Conservation (phyloP, 108 stramenopile genomes). For the Nannochloropsis oceanica region DNA sequence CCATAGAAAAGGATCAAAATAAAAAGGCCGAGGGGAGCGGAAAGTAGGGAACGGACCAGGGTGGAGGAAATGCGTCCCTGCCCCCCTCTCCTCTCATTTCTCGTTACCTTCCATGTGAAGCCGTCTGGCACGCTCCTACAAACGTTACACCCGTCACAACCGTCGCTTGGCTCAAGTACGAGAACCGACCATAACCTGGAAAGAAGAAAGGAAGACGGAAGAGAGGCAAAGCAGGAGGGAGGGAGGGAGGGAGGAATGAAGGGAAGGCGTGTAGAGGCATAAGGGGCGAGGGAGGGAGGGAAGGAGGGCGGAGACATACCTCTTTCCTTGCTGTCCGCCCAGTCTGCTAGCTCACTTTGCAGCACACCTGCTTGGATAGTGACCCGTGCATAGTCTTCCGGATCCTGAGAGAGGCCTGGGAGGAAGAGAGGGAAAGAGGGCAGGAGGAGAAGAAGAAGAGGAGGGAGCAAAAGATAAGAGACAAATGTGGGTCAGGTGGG, state of each 20-base stretch:
- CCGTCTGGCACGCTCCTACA: background rate
- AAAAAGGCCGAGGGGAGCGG: background rate
- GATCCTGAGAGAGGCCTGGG: background rate
- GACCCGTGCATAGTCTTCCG: background rate
- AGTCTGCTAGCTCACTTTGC: background rate
- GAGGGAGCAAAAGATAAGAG: background rate
- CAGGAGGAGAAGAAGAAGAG: background rate
- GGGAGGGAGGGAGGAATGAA: too few relatives aligned
- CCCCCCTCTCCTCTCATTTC: too few relatives aligned
- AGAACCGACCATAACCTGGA: too few relatives aligned
- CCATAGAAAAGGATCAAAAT: background rate
- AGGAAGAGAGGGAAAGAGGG: background rate
- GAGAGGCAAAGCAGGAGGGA: too few relatives aligned
- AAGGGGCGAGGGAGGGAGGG: background rate
- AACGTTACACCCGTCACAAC: background rate
- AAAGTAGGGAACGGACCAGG: background rate
- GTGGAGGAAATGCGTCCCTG: background rate
- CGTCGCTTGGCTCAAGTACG: background rate
- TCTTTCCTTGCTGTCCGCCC: background rate
- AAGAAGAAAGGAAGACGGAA: too few relatives aligned
- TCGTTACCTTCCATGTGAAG: too few relatives aligned
- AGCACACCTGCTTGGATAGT: background rate
- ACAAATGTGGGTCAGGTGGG: too few relatives aligned
- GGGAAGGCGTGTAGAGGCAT: background rate
- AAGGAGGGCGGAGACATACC: background rate